These are phyloP conservation scores for Rhytidiadelphus loreus DNA, from an alignment of 225 moss, liverwort and hornwort species.

Conservation along the genomic window DNA sequence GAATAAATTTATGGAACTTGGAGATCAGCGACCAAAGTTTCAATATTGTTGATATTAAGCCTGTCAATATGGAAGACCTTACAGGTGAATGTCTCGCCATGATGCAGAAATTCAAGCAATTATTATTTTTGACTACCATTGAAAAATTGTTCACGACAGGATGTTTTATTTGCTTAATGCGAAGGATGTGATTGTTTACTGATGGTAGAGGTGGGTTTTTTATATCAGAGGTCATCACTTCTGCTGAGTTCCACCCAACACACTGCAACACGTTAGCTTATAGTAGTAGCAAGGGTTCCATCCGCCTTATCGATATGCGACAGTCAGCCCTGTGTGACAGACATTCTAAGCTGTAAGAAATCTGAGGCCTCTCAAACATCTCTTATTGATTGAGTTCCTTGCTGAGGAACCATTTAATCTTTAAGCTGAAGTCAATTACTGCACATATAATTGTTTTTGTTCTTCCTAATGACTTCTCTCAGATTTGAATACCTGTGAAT, in stretches of 20 bases:
- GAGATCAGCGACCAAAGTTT: slow-evolving; percentile 99
- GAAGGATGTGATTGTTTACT: background rate
- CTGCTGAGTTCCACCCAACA: slow-evolving; percentile 88
- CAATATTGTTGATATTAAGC: slow-evolving; percentile 99
- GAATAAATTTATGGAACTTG: slow-evolving; percentile 96
- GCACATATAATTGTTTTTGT: background rate
- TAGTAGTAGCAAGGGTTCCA: slow-evolving; percentile 97
- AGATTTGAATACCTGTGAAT: background rate
- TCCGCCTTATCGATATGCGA: slow-evolving; percentile 98
- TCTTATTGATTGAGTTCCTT: background rate
- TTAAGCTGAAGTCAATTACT: background rate
- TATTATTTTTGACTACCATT: background rate
- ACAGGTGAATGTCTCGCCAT: slow-evolving; percentile 44
- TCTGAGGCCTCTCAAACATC: background rate
- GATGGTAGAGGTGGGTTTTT: background rate
- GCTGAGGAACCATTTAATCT: background rate
- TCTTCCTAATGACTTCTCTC: background rate
- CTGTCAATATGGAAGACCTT: slow-evolving; percentile 98
- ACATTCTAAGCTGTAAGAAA: slow-evolving; percentile 80
- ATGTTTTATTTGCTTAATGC: background rate
- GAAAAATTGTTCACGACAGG: background rate
- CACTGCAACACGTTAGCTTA: slow-evolving; percentile 99
- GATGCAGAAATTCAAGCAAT: background rate
- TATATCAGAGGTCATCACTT: slow-evolving; percentile 88
- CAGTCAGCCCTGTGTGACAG: slow-evolving; percentile 98